Conservation (phyloP, 1,284 basidiomycete genomes). For the Ustanciosporium gigantosporum region DNA sequence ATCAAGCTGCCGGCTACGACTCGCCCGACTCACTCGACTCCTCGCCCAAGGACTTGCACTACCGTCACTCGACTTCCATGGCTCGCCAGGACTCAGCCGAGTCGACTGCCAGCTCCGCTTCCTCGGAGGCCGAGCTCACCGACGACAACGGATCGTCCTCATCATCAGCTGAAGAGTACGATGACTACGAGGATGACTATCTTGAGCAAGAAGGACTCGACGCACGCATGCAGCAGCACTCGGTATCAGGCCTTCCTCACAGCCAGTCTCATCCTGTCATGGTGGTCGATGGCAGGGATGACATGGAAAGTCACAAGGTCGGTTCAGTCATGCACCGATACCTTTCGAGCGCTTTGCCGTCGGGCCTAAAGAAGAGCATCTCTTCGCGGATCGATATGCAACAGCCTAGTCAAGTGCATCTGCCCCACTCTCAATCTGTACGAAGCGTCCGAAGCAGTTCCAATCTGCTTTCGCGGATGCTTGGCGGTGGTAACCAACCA, state of each 20-base stretch:
- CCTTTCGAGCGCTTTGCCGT: conserved; percentile 45
- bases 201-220: conserved; percentile 44
- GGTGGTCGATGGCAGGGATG: conserved; percentile 24
- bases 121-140: conserved; percentile 56
- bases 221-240: conserved; percentile 38
- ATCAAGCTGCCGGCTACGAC: conserved; percentile 26
- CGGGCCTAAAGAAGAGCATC: conserved; percentile 46
- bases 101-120: conserved; percentile 40
- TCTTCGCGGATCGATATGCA: conserved; percentile 42
- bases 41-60: conserved; percentile 23
- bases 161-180: conserved; percentile 54
- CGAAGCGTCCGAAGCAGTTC: conserved; percentile 49
- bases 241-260: conserved; percentile 17
- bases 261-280: conserved; percentile 29
- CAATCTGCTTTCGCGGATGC: conserved; percentile 49
- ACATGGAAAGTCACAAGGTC: conserved; percentile 31
- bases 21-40: conserved; percentile 27
- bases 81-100: conserved; percentile 43
- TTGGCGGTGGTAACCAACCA: conserved; percentile 40
- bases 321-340: conserved; percentile 49
- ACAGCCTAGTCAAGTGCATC: conserved; percentile 37
- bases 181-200: conserved; percentile 54
- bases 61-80: conserved; percentile 29
- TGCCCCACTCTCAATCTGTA: conserved; percentile 31
- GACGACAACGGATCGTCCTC: conserved; percentile 58